Evolutionary conservation across 108 stramenopile species (phyloP), one percentile per base, ranked within the genome.

Genomic region (Nitzschia putrida): DNA sequence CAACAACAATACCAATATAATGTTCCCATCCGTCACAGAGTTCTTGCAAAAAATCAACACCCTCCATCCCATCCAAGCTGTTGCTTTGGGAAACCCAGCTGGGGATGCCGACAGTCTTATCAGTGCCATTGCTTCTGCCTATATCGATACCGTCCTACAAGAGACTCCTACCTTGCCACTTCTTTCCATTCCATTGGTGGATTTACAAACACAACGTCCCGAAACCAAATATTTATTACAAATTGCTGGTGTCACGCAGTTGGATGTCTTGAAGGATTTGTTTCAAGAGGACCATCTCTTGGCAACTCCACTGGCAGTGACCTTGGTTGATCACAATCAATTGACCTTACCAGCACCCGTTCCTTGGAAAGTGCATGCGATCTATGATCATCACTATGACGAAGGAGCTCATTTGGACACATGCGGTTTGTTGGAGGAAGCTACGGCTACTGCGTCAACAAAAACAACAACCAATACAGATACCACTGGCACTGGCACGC

Each of bases 41-140:
- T 66, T 52, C 53, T 51, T 52, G 12, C 23, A 53, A 39, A 50
- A 66, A 53, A 3, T 53, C 16, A 10, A 26, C 53, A 42, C 24
- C 7, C 13, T 24, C 22, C 43, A 23, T 13, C 18, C 12, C 43
- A 6, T 51, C n/a, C 16, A 13, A 41, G 44, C 68, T 22, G 9
- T 92, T 20, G 77, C 84, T 0, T 81, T 91, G 29, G 93, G 93
- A 12, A 94, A 94, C 73, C 83, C 84, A 71, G 93, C 93, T 16
- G 93, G 88, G 25, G 93, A 94, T 79, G 89, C 93, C 0, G 93
- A 94, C 69, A 84, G 86, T 22, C 83, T 94, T 45, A 41, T 94
- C 42, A 85, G 84, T 57, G 85, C 93, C 34, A 74, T 94, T 45
- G 68, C 76, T 3, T 58, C 81, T 10, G 85, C 90, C 22, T 94